Conservation (phyloP, 2,329 filamentous ascomycete genomes). For the Claviceps pazoutovae region DNA sequence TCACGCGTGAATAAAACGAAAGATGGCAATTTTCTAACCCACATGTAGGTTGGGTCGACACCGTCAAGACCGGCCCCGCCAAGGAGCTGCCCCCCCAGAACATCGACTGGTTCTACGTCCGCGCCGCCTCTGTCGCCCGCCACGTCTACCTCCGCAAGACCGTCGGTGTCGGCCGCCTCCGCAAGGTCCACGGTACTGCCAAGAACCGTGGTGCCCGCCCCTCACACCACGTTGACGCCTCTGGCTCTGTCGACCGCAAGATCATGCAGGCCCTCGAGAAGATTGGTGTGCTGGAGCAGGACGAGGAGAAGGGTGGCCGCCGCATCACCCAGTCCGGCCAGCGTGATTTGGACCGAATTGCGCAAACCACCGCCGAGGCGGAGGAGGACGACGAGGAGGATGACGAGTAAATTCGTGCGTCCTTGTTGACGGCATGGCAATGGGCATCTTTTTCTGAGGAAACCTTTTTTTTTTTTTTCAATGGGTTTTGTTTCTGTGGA, state of each 20-base stretch:
- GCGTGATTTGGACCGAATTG: conserved; percentile 96
- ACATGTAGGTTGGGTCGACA: conserved; percentile 83
- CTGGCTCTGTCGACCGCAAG: conserved; percentile 93
- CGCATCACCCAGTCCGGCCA: conserved; percentile 96
- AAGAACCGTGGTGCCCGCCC: conserved; percentile 94
- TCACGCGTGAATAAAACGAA: background rate
- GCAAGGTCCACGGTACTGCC: conserved; percentile 88
- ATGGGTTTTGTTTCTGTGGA: conserved; percentile 4
- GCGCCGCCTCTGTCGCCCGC: conserved; percentile 87
- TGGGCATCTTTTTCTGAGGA: background rate
- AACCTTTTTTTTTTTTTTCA: background rate
- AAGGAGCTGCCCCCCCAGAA: conserved; percentile 98
- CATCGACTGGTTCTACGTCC: conserved; percentile 91
- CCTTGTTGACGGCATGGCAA: background rate
- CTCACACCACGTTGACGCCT: conserved; percentile 90
- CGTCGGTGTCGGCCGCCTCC: conserved; percentile 92
- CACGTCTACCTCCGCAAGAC: conserved; percentile 99
- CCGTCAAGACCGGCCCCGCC: conserved; percentile 92
- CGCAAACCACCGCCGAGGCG: conserved; percentile 63
- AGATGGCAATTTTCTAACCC: background rate
- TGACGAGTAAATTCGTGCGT: conserved; percentile 41
- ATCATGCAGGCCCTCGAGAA: conserved; percentile 96
- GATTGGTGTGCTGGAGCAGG: conserved; percentile 94
- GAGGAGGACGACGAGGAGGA: conserved; percentile 55
- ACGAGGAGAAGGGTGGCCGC: conserved; percentile 97